Base-by-base conservation (phyloP, 208 protist genomes). In the Vickermania spadyakhi region DNA sequence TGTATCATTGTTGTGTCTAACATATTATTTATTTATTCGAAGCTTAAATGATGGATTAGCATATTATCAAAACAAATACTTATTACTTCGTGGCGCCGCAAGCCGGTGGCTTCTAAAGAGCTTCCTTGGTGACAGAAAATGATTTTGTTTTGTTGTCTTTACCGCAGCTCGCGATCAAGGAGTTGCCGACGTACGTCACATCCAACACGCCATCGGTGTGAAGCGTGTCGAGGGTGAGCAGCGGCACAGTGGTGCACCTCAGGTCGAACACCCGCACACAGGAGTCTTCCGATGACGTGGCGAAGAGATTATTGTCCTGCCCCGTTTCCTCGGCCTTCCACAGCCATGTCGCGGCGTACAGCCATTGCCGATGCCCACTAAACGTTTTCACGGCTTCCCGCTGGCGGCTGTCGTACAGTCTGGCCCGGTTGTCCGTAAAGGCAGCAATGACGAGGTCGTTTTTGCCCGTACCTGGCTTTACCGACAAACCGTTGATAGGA, bases 201-300 rank as follows among this genome's bases (percentile, higher is more conserved):
- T 89, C 85, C 30, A 92, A 65, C 28, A 92, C 81, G 25, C 81
- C 85, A 55, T 92, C 85, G 2, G 81, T 92, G 79, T 92, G 85
- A 45, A 87, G 60, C 22, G 73, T 62, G 56, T 92, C 85, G 5
- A 85, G 69, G 1, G 79, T 87, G 52, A 92, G 74, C 25, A 92
- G 68, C 1, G 85, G 61, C 2, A 62, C 65, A 50, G 60, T 79
- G 4, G 75, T 77, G 22, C 68, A 85, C 49, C 85, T 77, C 30
- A 92, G 66, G 67, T 92, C 85, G 59, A 79, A 92, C 54, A 92
- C 64, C 7, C 79, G 75, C 36, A 92, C 81, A 3, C 78, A 84
- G 21, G 62, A 68, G 66, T 92, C 85, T 62, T 92, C 81, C 31
- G 76, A 81, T 28, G 70, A 64, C 0, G 79, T 79, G 26, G 85